Base-by-base conservation (phyloP, 129 eudicot species). In the Pseudognaphalium luteoalbum region DNA sequence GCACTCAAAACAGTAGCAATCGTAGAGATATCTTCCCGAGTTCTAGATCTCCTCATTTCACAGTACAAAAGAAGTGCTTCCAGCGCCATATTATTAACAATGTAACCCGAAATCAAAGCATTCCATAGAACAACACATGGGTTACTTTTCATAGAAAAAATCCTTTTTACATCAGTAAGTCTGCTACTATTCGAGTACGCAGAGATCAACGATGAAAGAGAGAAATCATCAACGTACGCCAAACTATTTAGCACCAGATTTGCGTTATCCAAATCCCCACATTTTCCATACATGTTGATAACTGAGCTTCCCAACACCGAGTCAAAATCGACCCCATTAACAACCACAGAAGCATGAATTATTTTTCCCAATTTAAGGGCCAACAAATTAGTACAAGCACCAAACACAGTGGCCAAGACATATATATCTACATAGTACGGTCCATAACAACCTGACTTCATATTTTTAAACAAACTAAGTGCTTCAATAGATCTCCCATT, bases 271-370 rank as follows among this genome's bases (percentile, higher is more conserved):
- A 94, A 75, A 81, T 89, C 97, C 17, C 99, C 87, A 72, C 94
- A 89, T 79, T 94, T 94, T 28, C 96, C 92, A 32, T 94, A 94
- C 92, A 94, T 76, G 70, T 94, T 91, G 10, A 91, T 89, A 22
- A 91, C 84, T 35, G 99, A 85, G 78, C 97, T 88, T 37, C 84
- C 93, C 51, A 94, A 85, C 6, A 87, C 92, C 0, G 84, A 44
- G 65, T 94, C 99, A 71, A 86, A 70, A 16, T 87, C 70, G 25
- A 94, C 87, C 14, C 74, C 80, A 70, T 80, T 63, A 34, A 81
- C 78, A 29, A 89, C 59, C 62, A 89, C 62, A 34, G 66, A 81
- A 1, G 82, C 85, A 73, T 94, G 99, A 82, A 89, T 66, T 72
- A 82, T 87, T 76, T 89, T 94, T 41, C 96, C 99, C 60, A 69